Conservation (phyloP, 192 early-diverging fungal genomes). For the Entomortierella parvispora region DNA sequence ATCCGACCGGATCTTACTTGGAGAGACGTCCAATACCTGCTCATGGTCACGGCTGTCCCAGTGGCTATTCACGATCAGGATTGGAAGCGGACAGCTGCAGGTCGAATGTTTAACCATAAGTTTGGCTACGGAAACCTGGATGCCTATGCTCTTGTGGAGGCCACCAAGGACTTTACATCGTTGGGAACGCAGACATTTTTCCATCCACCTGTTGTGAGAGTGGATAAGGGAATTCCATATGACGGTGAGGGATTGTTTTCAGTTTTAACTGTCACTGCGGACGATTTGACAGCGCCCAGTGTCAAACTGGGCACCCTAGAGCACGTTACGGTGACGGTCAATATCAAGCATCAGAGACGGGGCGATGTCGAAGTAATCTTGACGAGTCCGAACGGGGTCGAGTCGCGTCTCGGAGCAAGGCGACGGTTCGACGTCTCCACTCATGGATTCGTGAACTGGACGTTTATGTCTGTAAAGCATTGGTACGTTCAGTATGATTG, state of each 20-base stretch:
- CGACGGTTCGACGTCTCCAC: constrained; percentile 72
- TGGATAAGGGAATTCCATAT: constrained; percentile 64
- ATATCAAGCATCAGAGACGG: constrained; percentile 80
- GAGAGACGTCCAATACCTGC: constrained; percentile 93
- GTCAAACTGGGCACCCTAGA: constrained; percentile 73
- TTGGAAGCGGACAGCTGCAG: constrained; percentile 77
- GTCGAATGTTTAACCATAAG: constrained; percentile 88
- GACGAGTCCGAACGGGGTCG: constrained; percentile 74
- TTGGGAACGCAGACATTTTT: constrained; percentile 75
- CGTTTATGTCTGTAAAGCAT: constrained; percentile 95
- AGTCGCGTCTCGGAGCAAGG: constrained; percentile 72
- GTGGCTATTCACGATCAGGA: constrained; percentile 73
- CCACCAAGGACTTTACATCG: constrained; percentile 71
- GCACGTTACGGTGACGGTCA: constrained; percentile 88
- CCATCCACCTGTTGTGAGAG: constrained; percentile 46
- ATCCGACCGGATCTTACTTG: constrained; percentile 93
- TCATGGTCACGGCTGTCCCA: constrained; percentile 80
- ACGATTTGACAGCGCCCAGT: constrained; percentile 51
- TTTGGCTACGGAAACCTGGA: constrained; percentile 95
- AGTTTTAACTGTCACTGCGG: constrained; percentile 57
- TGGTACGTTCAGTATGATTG: constrained; percentile 69
- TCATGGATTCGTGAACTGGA: constrained; percentile 87
- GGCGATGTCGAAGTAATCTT: constrained; percentile 90
- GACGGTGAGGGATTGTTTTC: constrained; percentile 46
- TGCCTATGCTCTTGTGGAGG: constrained; percentile 82